Conservation (phyloP, 108 stramenopile genomes). For the Discostella stelligeroides region DNA sequence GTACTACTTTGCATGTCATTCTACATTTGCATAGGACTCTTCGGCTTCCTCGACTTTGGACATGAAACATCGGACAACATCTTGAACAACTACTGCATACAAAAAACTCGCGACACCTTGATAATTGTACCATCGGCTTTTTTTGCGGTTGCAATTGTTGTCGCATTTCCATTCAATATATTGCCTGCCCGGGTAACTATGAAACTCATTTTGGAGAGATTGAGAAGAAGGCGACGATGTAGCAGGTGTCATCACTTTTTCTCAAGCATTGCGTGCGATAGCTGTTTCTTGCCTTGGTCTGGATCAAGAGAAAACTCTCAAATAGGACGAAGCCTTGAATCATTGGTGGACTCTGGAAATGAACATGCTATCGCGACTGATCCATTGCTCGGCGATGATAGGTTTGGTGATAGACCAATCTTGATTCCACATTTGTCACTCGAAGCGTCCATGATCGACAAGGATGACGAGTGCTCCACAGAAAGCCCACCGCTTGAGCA, state of each 20-base stretch:
- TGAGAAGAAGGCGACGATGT: conserved; percentile 16
- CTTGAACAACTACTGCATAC: conserved; percentile 59
- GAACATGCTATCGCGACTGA: conserved; percentile 5
- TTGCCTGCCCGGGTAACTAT: conserved; percentile 76
- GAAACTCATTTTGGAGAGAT: conserved; percentile 54
- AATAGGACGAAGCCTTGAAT: background rate
- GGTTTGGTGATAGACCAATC: conserved; percentile 11
- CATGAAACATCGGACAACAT: conserved; percentile 61
- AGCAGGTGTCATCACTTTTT: background rate
- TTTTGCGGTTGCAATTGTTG: conserved; percentile 78
- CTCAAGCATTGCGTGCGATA: conserved; percentile 1
- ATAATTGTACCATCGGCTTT: conserved; percentile 70
- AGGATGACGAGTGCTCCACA: background rate
- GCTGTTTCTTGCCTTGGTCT: conserved; percentile 3
- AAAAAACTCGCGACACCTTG: conserved; percentile 40
- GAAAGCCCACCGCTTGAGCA: conserved; percentile 41
- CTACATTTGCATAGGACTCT: conserved; percentile 55
- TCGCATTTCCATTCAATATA: conserved; percentile 84
- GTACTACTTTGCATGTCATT: conserved; percentile 48
- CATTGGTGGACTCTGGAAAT: background rate
- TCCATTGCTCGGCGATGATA: conserved; percentile 6
- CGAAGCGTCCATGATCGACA: background rate
- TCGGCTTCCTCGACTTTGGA: conserved; percentile 70
- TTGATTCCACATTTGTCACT: conserved; percentile 9
- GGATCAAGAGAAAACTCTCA: background rate